Evolutionary conservation across 1,284 basidiomycete genomes (phyloP), one percentile per base, ranked within the genome.

Genomic region (Irpex rosettiformis): DNA sequence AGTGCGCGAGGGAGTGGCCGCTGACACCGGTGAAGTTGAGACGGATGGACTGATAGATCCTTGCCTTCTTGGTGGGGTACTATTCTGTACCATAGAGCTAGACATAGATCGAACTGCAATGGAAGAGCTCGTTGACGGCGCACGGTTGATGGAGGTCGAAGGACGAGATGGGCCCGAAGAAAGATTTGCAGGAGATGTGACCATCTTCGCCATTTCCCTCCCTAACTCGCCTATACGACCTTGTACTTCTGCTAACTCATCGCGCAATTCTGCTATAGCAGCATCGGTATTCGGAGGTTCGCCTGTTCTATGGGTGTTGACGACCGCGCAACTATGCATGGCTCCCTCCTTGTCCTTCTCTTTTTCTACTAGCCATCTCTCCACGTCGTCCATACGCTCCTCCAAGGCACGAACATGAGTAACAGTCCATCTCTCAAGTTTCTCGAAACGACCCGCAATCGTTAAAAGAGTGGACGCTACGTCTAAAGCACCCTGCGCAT

Each of bases 391-490:
- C 89, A 92, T 92, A 29, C 89, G 81, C 24, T 92, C 90, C 65
- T 92, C 89, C 13, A 92, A 73, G 0, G 90, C 89, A 54, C 90
- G 85, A 1, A 91, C 89, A 65, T 92, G 89, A 3, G 86, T 83
- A 0, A 92, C 88, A 0, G 88, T 86, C 89, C 89, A 92, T 62
- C 86, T 86, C 68, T 92, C 89, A n/a, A 92, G 79, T 67, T 93
- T 93, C 70, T 93, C 90, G 60, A 93, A 92, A 6, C 88, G 80
- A 58, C 81, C 81, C 6, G 85, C 85, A 45, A 89, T 82, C 8
- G 80, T 81, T 16, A 92, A 73, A 1, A 93, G 73, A 0, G 90
- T 91, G 1, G 80, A 83, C 11, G 85, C 80, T 6, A 91, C 74
- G 66, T 93, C 90, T 3, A 93, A 73, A 0, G 82, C 80, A 3